Percentiles rank a stretch among this genome's conserved stretches.
Evolutionary conservation across 768 basidiomycete species (phyloP).

Genomic region (Atractiella rhizophila): DNA sequence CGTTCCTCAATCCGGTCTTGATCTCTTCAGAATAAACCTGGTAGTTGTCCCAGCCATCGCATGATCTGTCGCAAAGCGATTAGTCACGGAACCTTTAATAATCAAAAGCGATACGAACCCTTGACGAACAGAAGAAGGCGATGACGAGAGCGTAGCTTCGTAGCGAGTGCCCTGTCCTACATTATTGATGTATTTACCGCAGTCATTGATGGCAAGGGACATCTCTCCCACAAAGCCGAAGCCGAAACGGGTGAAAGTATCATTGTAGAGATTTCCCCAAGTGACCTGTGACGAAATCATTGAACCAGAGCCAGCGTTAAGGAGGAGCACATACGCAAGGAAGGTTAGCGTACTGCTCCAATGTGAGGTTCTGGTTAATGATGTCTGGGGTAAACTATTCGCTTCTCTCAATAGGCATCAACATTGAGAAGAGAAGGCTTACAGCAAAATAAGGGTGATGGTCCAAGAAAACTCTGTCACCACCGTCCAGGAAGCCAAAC

Average conservation of each 20-base stretch:
- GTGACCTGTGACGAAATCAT: conserved; percentile 26
- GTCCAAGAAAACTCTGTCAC: conserved; percentile 60
- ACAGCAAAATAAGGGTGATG: conserved; percentile 66
- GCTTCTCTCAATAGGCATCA: not conserved
- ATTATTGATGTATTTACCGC: conserved; percentile 29
- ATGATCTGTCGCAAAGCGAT: conserved; percentile 21
- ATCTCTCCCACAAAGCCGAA: conserved; percentile 66
- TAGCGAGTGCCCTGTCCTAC: conserved; percentile 47
- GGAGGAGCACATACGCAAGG: conserved; percentile 22
- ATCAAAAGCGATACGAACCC: no score
- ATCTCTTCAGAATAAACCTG: conserved; percentile 34
- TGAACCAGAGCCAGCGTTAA: conserved; percentile 26
- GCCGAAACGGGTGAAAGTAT: conserved; percentile 30
- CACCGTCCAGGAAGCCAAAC: conserved; percentile 46
- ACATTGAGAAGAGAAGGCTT: conserved; percentile 13
- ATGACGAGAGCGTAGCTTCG: conserved; percentile 46
- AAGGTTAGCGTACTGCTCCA: conserved; percentile 9
- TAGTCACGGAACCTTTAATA: no score
- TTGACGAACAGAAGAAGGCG: no score
- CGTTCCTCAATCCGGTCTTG: conserved; percentile 41
- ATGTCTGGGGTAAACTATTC: no score
- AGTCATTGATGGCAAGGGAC: conserved; percentile 50
- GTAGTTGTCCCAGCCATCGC: conserved; percentile 48
- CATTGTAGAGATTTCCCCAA: conserved; percentile 46
- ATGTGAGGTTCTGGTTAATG: no score